Conservation (phyloP, 106 monocot genomes). For the Gastrodia elata region DNA sequence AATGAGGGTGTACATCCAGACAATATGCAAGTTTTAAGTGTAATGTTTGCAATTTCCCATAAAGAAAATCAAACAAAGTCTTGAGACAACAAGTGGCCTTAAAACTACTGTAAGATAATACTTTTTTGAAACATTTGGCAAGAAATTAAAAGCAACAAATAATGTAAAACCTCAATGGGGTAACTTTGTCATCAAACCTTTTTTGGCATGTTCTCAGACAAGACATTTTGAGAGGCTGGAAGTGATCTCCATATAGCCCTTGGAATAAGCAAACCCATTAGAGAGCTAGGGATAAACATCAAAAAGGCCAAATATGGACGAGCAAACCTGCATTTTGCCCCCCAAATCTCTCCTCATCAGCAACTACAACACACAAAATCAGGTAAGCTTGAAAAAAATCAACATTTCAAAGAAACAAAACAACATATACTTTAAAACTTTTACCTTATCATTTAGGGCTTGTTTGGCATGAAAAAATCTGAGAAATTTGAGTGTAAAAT, state of each 20-base stretch:
- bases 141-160: neutral
- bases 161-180: neutral
- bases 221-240: conserved; percentile 26
- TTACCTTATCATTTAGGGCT: neutral
- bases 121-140: neutral
- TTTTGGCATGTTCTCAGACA: conserved; percentile 18
- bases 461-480: too few relatives aligned
- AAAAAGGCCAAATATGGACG: conserved; percentile 84
- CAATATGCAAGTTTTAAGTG: too few relatives aligned
- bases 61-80: neutral
- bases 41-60: too few relatives aligned
- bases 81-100: neutral
- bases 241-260: conserved; percentile 53
- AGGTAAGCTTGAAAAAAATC: neutral
- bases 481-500: too few relatives aligned
- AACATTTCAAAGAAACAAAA: neutral
- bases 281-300: conserved; percentile 84
- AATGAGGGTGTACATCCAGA: too few relatives aligned
- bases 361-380: conserved; percentile 1
- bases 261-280: conserved; percentile 77
- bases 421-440: neutral
- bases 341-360: neutral
- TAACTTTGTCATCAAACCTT: conserved; percentile 25
- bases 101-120: conserved; percentile 1
- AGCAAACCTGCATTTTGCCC: conserved; percentile 83